Base-by-base conservation (phyloP, 2,329 filamentous ascomycete species). In the Tympanopsis confertula region DNA sequence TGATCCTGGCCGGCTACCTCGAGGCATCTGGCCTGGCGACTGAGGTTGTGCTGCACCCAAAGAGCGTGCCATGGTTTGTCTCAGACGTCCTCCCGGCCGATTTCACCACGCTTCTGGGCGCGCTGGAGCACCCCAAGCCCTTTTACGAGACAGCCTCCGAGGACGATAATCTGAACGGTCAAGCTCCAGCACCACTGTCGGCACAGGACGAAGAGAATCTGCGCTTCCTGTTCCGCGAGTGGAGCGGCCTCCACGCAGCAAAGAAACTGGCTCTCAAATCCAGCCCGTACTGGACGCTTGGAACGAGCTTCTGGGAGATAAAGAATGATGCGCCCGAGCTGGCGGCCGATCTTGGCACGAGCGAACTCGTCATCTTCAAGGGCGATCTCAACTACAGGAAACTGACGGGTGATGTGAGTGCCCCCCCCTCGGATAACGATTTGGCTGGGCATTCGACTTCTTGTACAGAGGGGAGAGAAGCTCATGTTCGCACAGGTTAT, bases 301-400 rank as follows among this genome's bases (percentile, higher is more conserved):
- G 61, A 0, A 73, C 72, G 2, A 69, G 69, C 42, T 83, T 72
- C 56, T 82, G 78, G 76, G 66, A 77, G 13, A 55, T 83, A 39
- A 74, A 77, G 0, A 54, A 58, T 17, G 59, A 62, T 2, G 74
- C 68, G 0, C 65, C 68, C 1, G 60, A 60, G 10, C 56, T 83
- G 3, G 68, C 65, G 38, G 61, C 72, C 10, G 75, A 81, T 45
- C 49, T 83, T 35, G 69, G 78, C 52, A 55, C 70, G 46, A 72
- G 69, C 47, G 73, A 80, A 44, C 61, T 83, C 13, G 75, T 81
- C 5, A 66, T 83, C 35, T 82, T 82, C 61, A 83, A 83, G 57
- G 78, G 78, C 4, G 78, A 83, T 54, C 52, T 83, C 42, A 82
- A 83, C 53, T 83, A 82, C 51, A 62, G 78, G 35, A 83, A 83